Percentiles rank a stretch among this genome's conserved stretches.
Conservation (phyloP, 208 protist genomes). For the Leishmania aethiopica region DNA sequence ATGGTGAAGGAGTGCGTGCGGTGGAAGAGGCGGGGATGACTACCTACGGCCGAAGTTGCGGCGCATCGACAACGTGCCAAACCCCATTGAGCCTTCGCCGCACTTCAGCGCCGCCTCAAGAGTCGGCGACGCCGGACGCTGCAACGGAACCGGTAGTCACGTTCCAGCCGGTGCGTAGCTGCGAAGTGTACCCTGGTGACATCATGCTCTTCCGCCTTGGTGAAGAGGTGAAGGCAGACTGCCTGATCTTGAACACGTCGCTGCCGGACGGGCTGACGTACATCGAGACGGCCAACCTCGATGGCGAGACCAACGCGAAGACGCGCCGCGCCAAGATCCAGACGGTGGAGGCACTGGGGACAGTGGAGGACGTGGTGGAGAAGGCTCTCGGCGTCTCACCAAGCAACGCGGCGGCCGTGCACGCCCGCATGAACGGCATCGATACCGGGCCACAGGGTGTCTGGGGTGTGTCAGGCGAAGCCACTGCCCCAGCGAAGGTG, state of each 20-base stretch:
- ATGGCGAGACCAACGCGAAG: constrained; percentile 94
- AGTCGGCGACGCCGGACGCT: background rate
- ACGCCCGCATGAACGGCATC: constrained; percentile 24
- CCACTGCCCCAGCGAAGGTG: background rate
- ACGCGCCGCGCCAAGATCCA: constrained; percentile 65
- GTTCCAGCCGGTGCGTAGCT: constrained; percentile 48
- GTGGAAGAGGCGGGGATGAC: background rate
- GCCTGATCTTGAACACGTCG: constrained; percentile 77
- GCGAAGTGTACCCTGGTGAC: constrained; percentile 85
- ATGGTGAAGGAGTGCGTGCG: background rate
- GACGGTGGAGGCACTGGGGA: constrained; percentile 63
- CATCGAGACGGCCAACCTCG: constrained; percentile 92
- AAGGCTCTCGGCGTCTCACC: constrained; percentile 29
- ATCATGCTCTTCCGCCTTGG: constrained; percentile 71
- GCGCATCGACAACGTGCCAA: background rate
- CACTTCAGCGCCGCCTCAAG: background rate
- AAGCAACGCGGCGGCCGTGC: constrained; percentile 15
- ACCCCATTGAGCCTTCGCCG: background rate
- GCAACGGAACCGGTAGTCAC: constrained; percentile 11
- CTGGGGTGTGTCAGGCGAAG: background rate
- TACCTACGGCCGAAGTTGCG: background rate
- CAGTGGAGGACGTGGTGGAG: constrained; percentile 76
- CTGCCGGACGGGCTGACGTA: constrained; percentile 82
- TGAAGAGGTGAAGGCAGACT: constrained; percentile 82
- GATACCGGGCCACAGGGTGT: background rate